Percentiles rank a stretch among this genome's conserved stretches.
Evolutionary conservation across 306 rosid species (phyloP).

Genomic region (Vigna mungo): DNA sequence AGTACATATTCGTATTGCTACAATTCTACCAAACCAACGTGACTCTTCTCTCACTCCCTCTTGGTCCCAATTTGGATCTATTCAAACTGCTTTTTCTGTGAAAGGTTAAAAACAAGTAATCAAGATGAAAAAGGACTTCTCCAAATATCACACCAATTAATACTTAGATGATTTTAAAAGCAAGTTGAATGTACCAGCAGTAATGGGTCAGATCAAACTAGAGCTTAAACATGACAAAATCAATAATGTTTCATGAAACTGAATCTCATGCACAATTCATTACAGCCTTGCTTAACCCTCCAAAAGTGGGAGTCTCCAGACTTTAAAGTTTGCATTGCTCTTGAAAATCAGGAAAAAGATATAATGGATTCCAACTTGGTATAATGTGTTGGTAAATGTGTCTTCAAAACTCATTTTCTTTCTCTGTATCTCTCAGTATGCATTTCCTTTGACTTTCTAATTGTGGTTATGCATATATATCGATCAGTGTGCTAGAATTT

Average conservation of each 20-base stretch:
- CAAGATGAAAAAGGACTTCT: slow-evolving; percentile 25
- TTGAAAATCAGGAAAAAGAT: slow-evolving; percentile 21
- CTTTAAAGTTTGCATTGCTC: slow-evolving; percentile 34
- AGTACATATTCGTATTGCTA: slow-evolving; percentile 35
- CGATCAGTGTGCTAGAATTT: not conserved
- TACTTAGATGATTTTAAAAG: slow-evolving; percentile 38
- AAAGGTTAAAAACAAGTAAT: slow-evolving; percentile 40
- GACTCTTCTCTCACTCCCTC: slow-evolving; percentile 29
- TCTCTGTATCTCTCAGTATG: not conserved
- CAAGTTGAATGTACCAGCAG: slow-evolving; percentile 32
- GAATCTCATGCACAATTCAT: slow-evolving; percentile 37
- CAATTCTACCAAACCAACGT: slow-evolving; percentile 10
- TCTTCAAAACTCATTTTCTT: not conserved
- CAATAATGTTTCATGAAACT: slow-evolving; percentile 43
- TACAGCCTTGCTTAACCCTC: slow-evolving; percentile 19
- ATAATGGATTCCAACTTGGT: not conserved
- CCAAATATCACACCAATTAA: slow-evolving; percentile 44
- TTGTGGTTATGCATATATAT: not conserved
- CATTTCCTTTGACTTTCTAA: slow-evolving; percentile 14
- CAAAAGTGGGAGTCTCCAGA: slow-evolving; percentile 41
- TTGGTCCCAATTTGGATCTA: slow-evolving; percentile 50
- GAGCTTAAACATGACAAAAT: slow-evolving; percentile 39
- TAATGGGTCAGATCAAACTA: slow-evolving; percentile 41
- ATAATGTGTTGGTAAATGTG: slow-evolving; percentile 7
- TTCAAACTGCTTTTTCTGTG: slow-evolving; percentile 37